Base-by-base conservation (phyloP, 2,329 filamentous ascomycete genomes). In the Aspergillaceae sp. region DNA sequence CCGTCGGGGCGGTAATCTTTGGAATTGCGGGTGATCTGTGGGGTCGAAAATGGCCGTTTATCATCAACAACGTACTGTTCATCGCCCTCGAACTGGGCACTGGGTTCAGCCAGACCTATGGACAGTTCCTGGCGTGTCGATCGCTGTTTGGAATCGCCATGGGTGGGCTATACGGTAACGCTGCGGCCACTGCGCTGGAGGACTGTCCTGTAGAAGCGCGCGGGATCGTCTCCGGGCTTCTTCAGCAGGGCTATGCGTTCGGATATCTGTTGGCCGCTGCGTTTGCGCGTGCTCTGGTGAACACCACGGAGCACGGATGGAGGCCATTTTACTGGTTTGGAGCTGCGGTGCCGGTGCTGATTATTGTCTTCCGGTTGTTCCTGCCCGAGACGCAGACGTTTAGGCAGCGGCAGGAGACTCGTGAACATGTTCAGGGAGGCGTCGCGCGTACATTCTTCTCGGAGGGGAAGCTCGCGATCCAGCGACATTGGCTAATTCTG, bases 301-400 rank as follows among this genome's bases (percentile, higher is more conserved):
- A 86, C 64, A 92, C 87, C 1, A 91, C 87, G 0, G 65, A 80
- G 1, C 83, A 94, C 60, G 82, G 77, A 44, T 95, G 89, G 89
- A 76, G 89, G 5, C 87, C 88, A 0, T 73, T 94, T 0, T 94
- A 83, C 73, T 95, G 89, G 88, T 94, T 94, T 64, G 88, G 83
- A 8, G 87, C 88, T 4, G 78, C 83, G 34, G 86, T 87, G 0
- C 89, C 89, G 0, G 75, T 89, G 2, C 65, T 94, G 30, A 84
- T 94, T 66, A 94, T 94, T 60, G 59, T 81, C 45, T 88, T 86
- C 73, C 83, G 89, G 32, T 71, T 91, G 26, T 80, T 77, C 62
- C 75, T 95, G 1, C 85, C 86, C 4, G 89, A 95, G 70, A 94
- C 88, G 0, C 69, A 84, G 40, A 77, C 82, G 1, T 94, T 84